phyloP scores from a whole-genome alignment of 2,329 filamentous ascomycete species.

The Botrytis deweyae region DNA sequence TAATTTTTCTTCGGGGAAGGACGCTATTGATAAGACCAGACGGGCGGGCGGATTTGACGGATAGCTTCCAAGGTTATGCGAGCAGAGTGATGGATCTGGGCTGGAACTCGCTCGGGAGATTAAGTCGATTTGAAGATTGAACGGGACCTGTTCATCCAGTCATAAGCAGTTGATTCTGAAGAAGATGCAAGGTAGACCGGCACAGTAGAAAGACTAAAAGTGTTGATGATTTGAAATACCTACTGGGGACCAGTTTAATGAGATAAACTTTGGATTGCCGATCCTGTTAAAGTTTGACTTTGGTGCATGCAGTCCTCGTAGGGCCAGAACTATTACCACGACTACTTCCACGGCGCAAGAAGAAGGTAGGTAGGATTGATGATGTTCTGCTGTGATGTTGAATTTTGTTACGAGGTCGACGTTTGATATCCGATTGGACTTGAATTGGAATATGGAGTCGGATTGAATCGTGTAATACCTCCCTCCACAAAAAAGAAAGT shows the following conservation, averaged over 20 bases:
- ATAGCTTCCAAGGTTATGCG: background rate
- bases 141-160: background rate
- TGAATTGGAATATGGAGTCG: background rate
- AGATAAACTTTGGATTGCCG: background rate
- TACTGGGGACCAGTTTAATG: background rate
- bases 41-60: background rate
- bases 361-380: background rate
- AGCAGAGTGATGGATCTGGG: background rate
- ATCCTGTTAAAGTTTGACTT: background rate
- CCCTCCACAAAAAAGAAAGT: background rate
- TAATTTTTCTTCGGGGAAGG: background rate
- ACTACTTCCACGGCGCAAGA: background rate
- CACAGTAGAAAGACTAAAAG: background rate
- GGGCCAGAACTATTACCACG: background rate
- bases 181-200: background rate
- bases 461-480: background rate
- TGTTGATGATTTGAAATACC: background rate
- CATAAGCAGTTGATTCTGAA: background rate
- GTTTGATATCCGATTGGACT: background rate
- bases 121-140: background rate
- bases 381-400: background rate
- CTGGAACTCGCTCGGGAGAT: background rate
- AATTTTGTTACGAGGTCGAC: background rate
- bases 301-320: background rate
- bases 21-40: slow-evolving; percentile 5